phyloP scores from a whole-genome alignment of 2,329 filamentous ascomycete genomes.

The Colletotrichum musicola region DNA sequence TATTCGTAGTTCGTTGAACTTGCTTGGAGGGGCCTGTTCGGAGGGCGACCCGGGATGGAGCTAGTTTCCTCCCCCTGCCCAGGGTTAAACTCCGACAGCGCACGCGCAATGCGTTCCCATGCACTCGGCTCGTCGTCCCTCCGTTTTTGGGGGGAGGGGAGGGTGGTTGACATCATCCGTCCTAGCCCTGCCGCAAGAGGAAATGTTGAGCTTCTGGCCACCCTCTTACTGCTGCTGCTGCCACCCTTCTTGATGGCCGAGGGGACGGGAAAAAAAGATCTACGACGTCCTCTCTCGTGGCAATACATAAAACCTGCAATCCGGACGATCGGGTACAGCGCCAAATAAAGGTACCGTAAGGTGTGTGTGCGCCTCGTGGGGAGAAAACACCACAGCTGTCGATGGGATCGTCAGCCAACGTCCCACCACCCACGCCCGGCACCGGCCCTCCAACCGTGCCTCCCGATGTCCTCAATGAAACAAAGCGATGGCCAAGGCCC shows the following conservation, averaged over 20 bases:
- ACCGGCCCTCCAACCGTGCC: too few relatives aligned
- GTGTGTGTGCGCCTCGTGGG: too few relatives aligned
- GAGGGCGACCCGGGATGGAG: neutral
- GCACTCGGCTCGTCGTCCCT: constrained; percentile 28
- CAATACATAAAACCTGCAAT: too few relatives aligned
- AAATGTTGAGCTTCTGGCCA: constrained; percentile 3
- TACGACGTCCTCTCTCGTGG: too few relatives aligned
- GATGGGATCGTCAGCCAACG: too few relatives aligned
- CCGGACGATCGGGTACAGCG: too few relatives aligned
- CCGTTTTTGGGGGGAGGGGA: constrained; percentile 7
- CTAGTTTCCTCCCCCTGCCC: neutral
- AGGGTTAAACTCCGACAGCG: constrained; percentile 16
- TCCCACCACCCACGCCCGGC: too few relatives aligned
- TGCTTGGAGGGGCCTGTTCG: constrained; percentile 18
- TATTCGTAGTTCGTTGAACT: neutral
- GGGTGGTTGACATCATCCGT: constrained; percentile 27
- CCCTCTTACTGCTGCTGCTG: too few relatives aligned
- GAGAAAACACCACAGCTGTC: too few relatives aligned
- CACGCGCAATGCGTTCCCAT: constrained; percentile 27
- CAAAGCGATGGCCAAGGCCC: constrained; percentile 32
- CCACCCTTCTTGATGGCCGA: too few relatives aligned
- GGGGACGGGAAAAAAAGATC: too few relatives aligned
- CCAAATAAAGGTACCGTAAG: too few relatives aligned
- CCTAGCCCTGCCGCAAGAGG: constrained; percentile 18
- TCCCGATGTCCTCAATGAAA: constrained; percentile 31